A percentile compares a stretch with the other conserved stretches of the same genome.
Conservation (phyloP, 306 rosid genomes). For the Dicorynia guianensis region DNA sequence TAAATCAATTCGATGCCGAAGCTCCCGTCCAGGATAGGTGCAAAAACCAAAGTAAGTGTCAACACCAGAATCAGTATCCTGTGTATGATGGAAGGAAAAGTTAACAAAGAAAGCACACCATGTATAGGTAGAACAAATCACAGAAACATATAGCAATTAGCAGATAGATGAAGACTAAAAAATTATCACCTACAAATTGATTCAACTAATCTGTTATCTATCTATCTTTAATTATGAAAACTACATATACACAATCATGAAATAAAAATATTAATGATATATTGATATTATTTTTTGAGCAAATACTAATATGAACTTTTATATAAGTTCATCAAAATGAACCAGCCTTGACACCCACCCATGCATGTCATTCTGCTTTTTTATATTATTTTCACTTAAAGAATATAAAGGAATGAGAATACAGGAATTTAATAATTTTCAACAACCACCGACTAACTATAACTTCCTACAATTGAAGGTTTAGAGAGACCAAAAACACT, state of each 20-base stretch:
- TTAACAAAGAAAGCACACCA: slow-evolving; percentile 30
- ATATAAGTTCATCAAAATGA: not conserved
- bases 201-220: not conserved
- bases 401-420: too few species aligned
- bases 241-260: too few species aligned
- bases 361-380: too few species aligned
- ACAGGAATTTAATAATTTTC: too few species aligned
- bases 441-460: too few species aligned
- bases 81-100: slow-evolving; percentile 33
- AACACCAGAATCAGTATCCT: slow-evolving; percentile 89
- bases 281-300: too few species aligned
- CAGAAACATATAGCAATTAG: slow-evolving; percentile 22
- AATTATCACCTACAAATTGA: not conserved
- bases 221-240: not conserved
- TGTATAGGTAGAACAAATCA: not conserved
- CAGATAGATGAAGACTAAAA: slow-evolving; percentile 6
- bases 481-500: too few species aligned
- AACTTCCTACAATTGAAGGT: too few species aligned
- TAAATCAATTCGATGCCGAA: slow-evolving; percentile 86
- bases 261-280: not conserved
- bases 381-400: too few species aligned
- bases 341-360: too few species aligned
- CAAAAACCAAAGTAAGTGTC: slow-evolving; percentile 95
- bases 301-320: not conserved
- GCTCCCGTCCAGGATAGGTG: slow-evolving; percentile 87